These are phyloP conservation scores for Cladorrhinum sp. DNA, from an alignment of 2,329 filamentous ascomycete species.

Conservation along the genomic window DNA sequence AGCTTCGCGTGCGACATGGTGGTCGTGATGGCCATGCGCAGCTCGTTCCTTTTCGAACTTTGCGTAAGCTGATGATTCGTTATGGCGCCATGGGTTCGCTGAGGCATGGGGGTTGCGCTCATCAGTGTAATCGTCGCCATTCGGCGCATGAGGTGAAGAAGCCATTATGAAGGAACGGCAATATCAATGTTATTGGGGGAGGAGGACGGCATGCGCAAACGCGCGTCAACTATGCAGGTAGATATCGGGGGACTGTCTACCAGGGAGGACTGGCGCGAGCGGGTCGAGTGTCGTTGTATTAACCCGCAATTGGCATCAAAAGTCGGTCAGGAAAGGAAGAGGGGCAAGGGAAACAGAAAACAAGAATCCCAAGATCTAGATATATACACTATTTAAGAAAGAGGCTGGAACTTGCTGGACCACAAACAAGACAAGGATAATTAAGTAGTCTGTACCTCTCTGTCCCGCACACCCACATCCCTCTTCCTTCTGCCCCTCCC, in stretches of 20 bases:
- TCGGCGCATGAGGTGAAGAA: slow-evolving; percentile 14
- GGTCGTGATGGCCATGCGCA: slow-evolving; percentile 22
- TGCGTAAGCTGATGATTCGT: slow-evolving; percentile 58
- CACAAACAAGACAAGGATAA: background rate
- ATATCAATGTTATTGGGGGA: background rate
- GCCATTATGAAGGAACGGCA: slow-evolving; percentile 19
- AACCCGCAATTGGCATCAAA: background rate
- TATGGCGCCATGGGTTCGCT: slow-evolving; percentile 59
- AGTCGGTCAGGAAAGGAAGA: background rate
- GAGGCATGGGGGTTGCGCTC: slow-evolving; percentile 54
- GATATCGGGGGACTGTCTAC: background rate
- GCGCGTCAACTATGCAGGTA: background rate
- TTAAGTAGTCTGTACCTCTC: background rate
- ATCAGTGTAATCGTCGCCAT: slow-evolving; percentile 23
- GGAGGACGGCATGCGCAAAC: background rate
- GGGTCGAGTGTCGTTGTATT: background rate
- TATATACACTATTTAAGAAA: background rate
- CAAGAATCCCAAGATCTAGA: background rate
- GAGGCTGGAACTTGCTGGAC: background rate
- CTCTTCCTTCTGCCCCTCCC: background rate
- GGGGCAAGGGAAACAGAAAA: background rate
- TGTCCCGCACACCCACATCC: background rate
- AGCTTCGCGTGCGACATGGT: slow-evolving; percentile 38
- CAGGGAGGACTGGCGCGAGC: background rate
- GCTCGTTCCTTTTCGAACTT: slow-evolving; percentile 41